A percentile compares a stretch with the other conserved stretches of the same genome.
phyloP scores from a whole-genome alignment of 805 yeast genomes.

The Myxozyma sirexii region DNA sequence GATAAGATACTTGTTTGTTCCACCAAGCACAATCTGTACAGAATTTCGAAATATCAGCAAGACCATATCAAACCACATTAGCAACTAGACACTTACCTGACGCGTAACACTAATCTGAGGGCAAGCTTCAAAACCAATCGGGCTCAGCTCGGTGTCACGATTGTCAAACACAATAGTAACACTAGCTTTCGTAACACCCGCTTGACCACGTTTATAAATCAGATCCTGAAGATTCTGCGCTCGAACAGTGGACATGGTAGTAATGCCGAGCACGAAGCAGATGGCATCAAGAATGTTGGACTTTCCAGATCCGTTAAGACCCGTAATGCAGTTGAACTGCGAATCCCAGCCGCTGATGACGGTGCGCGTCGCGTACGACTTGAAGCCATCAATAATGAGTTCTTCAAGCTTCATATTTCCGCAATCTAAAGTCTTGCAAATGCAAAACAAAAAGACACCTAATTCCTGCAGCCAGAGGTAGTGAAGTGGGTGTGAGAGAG shows the following conservation, averaged over 20 bases:
- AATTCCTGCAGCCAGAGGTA: no score
- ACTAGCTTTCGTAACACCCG: constrained; percentile 95
- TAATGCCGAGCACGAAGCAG: constrained; percentile 96
- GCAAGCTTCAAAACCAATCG: constrained; percentile 81
- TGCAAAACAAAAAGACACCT: not conserved
- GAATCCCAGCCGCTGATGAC: constrained; percentile 95
- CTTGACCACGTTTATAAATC: constrained; percentile 96
- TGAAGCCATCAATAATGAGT: constrained; percentile 94
- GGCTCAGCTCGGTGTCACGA: constrained; percentile 70
- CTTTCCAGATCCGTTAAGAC: constrained; percentile 96
- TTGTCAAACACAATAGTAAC: constrained; percentile 96
- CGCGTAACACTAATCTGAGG: constrained; percentile 86
- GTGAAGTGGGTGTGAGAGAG: not conserved
- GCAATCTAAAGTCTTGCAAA: not conserved
- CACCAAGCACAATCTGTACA: constrained; percentile 76
- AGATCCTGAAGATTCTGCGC: constrained; percentile 92
- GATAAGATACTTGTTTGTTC: constrained; percentile 85
- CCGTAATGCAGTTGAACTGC: constrained; percentile 96
- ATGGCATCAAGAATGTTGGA: constrained; percentile 96
- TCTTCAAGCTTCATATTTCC: constrained; percentile 85
- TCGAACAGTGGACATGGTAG: constrained; percentile 91
- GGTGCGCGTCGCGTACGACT: constrained; percentile 95
- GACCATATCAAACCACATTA: not conserved
- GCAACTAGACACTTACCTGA: constrained; percentile 46
- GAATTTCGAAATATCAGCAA: no score